phyloP scores from a whole-genome alignment of 352 stramenopile genomes.

The Saprolegnia parasitica region DNA sequence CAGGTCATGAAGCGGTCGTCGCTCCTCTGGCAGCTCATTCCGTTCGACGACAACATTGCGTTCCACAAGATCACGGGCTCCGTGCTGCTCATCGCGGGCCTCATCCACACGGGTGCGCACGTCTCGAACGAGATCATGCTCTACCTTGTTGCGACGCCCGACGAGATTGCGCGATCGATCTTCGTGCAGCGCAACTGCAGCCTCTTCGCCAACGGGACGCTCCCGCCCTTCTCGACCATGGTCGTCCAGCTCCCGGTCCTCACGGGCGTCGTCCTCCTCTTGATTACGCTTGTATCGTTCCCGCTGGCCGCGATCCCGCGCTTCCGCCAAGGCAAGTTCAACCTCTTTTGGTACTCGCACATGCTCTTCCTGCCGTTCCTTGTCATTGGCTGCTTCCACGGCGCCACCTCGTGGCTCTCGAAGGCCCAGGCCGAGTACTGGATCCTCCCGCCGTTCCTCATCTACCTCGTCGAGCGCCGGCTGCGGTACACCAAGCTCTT shows the following conservation, averaged over 20 bases:
- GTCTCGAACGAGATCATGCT: conserved; percentile 66
- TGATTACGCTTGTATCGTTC: conserved; percentile 33
- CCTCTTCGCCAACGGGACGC: conserved; percentile 41
- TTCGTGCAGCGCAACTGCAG: conserved; percentile 36
- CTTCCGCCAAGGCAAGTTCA: conserved; percentile 35
- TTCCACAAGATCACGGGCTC: conserved; percentile 40
- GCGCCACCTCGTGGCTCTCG: conserved; percentile 36
- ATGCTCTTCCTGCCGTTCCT: conserved; percentile 40
- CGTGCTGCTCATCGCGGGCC: conserved; percentile 32
- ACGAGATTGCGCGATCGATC: conserved; percentile 53
- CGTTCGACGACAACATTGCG: conserved; percentile 41
- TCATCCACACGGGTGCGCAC: conserved; percentile 44
- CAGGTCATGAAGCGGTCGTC: conserved; percentile 47
- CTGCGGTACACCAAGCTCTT: conserved; percentile 32
- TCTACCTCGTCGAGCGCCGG: conserved; percentile 37
- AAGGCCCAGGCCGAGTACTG: conserved; percentile 36
- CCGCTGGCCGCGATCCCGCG: conserved; percentile 35
- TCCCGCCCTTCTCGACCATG: conserved; percentile 59
- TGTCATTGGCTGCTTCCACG: conserved; percentile 52
- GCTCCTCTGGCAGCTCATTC: conserved; percentile 49
- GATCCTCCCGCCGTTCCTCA: conserved; percentile 32
- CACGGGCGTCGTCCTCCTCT: conserved; percentile 40
- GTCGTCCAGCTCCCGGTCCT: conserved; percentile 39
- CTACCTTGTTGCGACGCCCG: conserved; percentile 59
- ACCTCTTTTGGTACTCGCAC: conserved; percentile 15